phyloP scores from a whole-genome alignment of 129 eudicot genomes.

The Helichrysum umbraculigerum region DNA sequence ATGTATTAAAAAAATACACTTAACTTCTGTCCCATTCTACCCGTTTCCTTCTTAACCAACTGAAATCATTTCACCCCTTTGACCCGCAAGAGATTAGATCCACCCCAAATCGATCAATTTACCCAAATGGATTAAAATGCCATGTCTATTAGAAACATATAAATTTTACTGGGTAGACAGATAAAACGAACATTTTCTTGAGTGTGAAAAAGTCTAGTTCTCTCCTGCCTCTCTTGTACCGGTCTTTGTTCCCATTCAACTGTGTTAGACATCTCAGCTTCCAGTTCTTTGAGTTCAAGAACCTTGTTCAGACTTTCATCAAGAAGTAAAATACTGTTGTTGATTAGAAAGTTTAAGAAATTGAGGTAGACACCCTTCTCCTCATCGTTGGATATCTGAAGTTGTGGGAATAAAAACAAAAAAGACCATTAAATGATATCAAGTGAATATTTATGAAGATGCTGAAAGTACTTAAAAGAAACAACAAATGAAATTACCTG shows the following conservation, averaged over 20 bases:
- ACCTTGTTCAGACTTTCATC: slow-evolving; percentile 95
- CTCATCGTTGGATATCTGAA: slow-evolving; percentile 95
- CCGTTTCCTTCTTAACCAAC: neutral
- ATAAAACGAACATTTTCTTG: slow-evolving; percentile 81
- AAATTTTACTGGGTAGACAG: neutral
- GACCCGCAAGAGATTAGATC: neutral
- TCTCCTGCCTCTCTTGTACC: slow-evolving; percentile 96
- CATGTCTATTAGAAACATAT: neutral
- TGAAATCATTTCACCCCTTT: neutral
- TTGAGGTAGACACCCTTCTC: slow-evolving; percentile 92
- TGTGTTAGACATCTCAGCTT: slow-evolving; percentile 97
- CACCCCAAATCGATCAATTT: neutral
- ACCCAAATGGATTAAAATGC: neutral
- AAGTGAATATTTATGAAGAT: neutral
- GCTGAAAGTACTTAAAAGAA: neutral
- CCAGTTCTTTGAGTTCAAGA: slow-evolving; percentile 84
- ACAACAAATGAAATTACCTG: slow-evolving; percentile 45
- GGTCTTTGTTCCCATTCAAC: slow-evolving; percentile 93
- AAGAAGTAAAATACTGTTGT: slow-evolving; percentile 87
- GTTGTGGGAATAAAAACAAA: neutral
- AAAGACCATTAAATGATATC: neutral
- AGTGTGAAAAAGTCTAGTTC: slow-evolving; percentile 84
- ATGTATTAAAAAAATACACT: neutral
- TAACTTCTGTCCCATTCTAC: neutral
- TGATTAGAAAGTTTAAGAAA: slow-evolving; percentile 81